Conservation (phyloP, 257 asterid species). For the Solanum clarkiae region DNA sequence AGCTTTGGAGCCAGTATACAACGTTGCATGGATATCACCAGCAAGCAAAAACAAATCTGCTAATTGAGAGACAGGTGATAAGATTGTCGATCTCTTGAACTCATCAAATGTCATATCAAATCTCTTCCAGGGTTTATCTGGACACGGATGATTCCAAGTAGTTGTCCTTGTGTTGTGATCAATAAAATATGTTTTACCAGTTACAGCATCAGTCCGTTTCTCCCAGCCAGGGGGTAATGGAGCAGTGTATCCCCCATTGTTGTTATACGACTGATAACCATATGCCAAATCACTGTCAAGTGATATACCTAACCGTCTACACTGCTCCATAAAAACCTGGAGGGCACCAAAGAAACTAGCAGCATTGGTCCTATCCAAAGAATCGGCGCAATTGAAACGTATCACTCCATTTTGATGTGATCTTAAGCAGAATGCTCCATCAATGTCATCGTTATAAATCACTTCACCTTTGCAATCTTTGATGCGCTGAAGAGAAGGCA, state of each 20-base stretch:
- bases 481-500: constrained; percentile 72
- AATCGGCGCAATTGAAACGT: constrained; percentile 98
- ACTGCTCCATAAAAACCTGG: constrained; percentile 92
- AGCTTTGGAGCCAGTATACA: constrained; percentile 96
- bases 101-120: constrained; percentile 97
- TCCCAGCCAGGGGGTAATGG: constrained; percentile 99
- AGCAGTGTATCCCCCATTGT: constrained; percentile 66
- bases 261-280: constrained; percentile 59
- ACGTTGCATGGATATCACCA: constrained; percentile 93
- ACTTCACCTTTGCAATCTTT: constrained; percentile 88
- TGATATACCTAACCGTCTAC: constrained; percentile 92
- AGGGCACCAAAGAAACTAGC: constrained; percentile 99
- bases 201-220: constrained; percentile 86
- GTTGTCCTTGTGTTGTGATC: constrained; percentile 98
- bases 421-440: constrained; percentile 94
- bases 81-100: constrained; percentile 89
- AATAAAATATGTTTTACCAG: constrained; percentile 84
- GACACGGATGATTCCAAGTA: constrained; percentile 98
- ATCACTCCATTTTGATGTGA: constrained; percentile 96
- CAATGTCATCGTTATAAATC: constrained; percentile 59
- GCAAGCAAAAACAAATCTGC: constrained; percentile 85
- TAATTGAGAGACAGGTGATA: constrained; percentile 74
- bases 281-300: constrained; percentile 83
- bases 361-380: constrained; percentile 97
- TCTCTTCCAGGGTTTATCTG: constrained; percentile 99